Evolutionary conservation across 2,329 filamentous ascomycete species (phyloP), one percentile per base, ranked within the genome.

Genomic region (Nothophoma quercina): DNA sequence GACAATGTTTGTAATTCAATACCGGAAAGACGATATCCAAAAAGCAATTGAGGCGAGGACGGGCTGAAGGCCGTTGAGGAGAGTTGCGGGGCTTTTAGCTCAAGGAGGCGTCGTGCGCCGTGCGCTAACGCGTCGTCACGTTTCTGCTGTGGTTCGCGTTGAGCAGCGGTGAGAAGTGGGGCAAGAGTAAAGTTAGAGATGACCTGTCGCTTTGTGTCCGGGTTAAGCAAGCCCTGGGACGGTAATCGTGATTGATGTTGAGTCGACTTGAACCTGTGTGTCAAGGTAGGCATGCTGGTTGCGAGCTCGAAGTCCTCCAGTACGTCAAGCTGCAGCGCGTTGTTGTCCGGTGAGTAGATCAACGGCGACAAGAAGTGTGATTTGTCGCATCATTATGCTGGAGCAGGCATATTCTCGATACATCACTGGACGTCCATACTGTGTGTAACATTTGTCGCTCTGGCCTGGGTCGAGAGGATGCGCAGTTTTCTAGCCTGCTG

Each of bases 111-210:
- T 16, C 23, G 16, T n/a, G 28, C 29, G 29, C 30, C 29, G 30
- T 34, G 51, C 51, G 38, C 45, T 29, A 32, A 55, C 51, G 51
- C 51, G 55, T 48, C 9, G 22, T 55, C 55, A 55, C 55, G 51
- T 55, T 54, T 28, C 23, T n/a, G 28, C 51, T n/a, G 36, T 42
- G 51, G 32, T 39, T 29, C 51, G 51, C 41, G 46, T 34, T 18
- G n/a, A n/a, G n/a, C 21, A 25, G 35, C 41, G 38, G 41, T 51
- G 33, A 28, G 28, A 18, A 45, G 33, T 34, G 53, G 43, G 32
- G 53, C 26, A 10, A 38, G 5, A 22, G 23, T 25, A 29, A 23
- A 47, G 29, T 18, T 15, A 6, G 42, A 12, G 10, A 25, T 22
- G 33, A 34, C 16, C 22, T 44, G 19, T 41, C n/a, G 15, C 19